Evolutionary conservation across 129 eudicot species (phyloP).

Genomic region (Flaveria brownii): DNA sequence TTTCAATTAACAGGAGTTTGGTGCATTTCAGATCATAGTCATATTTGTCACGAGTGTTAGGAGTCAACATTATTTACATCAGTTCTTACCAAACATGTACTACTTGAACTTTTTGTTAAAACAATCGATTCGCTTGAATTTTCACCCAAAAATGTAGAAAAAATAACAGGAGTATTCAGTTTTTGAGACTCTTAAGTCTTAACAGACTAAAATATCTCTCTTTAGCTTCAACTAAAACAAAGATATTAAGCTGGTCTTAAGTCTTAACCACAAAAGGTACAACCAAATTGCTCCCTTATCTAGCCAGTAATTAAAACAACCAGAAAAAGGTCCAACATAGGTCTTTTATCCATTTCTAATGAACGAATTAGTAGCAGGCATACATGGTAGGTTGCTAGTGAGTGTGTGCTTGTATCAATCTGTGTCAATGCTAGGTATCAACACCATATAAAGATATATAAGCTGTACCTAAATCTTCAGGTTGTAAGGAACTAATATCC

Average conservation of each 20-base stretch:
- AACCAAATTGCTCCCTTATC: neutral
- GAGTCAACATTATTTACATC: too few species aligned
- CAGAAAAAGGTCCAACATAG: neutral
- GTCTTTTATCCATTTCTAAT: neutral
- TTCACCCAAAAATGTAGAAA: neutral
- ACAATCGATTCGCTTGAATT: neutral
- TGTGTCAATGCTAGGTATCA: neutral
- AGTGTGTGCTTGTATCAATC: neutral
- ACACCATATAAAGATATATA: neutral
- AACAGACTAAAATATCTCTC: neutral
- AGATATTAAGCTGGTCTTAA: neutral
- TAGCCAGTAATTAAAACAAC: too few species aligned
- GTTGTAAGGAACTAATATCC: slow-evolving; percentile 40
- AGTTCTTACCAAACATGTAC: too few species aligned
- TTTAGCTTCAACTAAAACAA: neutral
- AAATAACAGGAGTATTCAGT: neutral
- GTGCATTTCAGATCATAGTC: neutral
- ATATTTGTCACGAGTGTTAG: too few species aligned
- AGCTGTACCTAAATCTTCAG: slow-evolving; percentile 51
- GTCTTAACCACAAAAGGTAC: neutral
- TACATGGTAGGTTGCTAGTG: neutral
- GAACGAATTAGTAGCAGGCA: neutral
- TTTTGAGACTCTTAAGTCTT: neutral
- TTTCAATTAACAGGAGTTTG: neutral
- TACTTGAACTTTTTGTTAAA: neutral